Evolutionary conservation across 257 asterid genomes (phyloP).

Genomic region (Salvia splendens): DNA sequence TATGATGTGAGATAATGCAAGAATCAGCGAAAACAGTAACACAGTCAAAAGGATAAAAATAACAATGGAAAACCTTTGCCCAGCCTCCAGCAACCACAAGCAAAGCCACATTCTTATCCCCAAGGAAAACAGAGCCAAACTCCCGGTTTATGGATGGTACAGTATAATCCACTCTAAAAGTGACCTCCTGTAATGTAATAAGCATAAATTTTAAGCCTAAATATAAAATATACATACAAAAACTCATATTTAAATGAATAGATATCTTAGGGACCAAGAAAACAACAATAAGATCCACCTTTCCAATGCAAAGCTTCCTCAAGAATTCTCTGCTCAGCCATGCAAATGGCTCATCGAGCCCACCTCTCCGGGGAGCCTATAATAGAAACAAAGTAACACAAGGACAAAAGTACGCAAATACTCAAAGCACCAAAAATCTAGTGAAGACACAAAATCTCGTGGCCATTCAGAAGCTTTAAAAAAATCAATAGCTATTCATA

Average conservation of each 20-base stretch:
- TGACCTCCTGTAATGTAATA: constrained; percentile 62
- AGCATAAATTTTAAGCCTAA: background rate
- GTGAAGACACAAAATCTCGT: no score
- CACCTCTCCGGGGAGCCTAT: constrained; percentile 86
- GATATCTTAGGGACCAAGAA: constrained; percentile 1
- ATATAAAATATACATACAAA: constrained; percentile 4
- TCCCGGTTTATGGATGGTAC: constrained; percentile 86
- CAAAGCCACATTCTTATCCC: constrained; percentile 69
- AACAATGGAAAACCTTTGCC: constrained; percentile 70
- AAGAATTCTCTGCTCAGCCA: constrained; percentile 93
- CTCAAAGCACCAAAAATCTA: background rate
- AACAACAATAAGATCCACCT: constrained; percentile 48
- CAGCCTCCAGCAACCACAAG: constrained; percentile 91
- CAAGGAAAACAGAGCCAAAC: constrained; percentile 87
- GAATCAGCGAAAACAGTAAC: constrained; percentile 14
- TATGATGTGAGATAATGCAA: constrained; percentile 10
- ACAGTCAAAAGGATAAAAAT: background rate
- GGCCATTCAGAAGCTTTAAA: no score
- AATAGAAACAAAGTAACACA: constrained; percentile 22
- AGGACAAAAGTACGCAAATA: background rate
- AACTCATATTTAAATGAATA: background rate
- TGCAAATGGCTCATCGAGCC: constrained; percentile 91
- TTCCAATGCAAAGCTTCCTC: constrained; percentile 88
- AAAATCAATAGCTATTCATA: no score
- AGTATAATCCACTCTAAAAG: constrained; percentile 86